Conservation (phyloP, 2,329 filamentous ascomycete genomes). For the Trichothecium sympodiale region DNA sequence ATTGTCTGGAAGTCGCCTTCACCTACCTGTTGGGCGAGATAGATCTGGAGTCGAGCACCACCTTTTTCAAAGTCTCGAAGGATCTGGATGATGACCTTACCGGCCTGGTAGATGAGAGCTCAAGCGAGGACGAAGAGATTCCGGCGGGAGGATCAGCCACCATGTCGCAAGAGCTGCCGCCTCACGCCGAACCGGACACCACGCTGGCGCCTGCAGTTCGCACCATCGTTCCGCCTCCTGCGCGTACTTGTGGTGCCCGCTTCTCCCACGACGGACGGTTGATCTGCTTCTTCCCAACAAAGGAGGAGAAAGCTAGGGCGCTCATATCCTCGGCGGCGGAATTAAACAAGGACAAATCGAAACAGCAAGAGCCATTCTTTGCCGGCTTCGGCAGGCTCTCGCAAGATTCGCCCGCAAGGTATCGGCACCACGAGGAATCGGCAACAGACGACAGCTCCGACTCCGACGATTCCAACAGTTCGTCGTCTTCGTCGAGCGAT, state of each 20-base stretch:
- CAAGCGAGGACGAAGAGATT: conserved; percentile 59
- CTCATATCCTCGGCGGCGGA: conserved; percentile 36
- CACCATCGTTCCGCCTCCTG: conserved; percentile 42
- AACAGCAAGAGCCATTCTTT: conserved; percentile 40
- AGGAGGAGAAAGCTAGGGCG: conserved; percentile 47
- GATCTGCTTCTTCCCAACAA: conserved; percentile 59
- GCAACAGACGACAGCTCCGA: conserved; percentile 38
- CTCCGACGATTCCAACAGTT: conserved; percentile 35
- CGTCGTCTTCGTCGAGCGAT: conserved; percentile 41
- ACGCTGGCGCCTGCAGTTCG: conserved; percentile 40
- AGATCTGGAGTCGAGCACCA: conserved; percentile 48
- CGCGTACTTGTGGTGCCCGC: conserved; percentile 46
- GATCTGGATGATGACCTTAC: conserved; percentile 43
- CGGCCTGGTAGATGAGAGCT: conserved; percentile 61
- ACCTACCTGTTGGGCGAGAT: conserved; percentile 54
- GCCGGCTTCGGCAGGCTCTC: conserved; percentile 45
- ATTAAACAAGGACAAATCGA: conserved; percentile 34
- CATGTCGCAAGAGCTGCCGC: conserved; percentile 50
- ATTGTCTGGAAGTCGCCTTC: conserved; percentile 51
- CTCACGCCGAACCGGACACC: conserved; percentile 39
- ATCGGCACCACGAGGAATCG: conserved; percentile 35
- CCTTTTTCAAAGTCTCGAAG: conserved; percentile 52
- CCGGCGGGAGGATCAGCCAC: conserved; percentile 41
- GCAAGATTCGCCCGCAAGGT: conserved; percentile 37
- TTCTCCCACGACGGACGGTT: conserved; percentile 53